Evolutionary conservation across 108 stramenopile genomes (phyloP).

Genomic region (Licmophora abbreviata): DNA sequence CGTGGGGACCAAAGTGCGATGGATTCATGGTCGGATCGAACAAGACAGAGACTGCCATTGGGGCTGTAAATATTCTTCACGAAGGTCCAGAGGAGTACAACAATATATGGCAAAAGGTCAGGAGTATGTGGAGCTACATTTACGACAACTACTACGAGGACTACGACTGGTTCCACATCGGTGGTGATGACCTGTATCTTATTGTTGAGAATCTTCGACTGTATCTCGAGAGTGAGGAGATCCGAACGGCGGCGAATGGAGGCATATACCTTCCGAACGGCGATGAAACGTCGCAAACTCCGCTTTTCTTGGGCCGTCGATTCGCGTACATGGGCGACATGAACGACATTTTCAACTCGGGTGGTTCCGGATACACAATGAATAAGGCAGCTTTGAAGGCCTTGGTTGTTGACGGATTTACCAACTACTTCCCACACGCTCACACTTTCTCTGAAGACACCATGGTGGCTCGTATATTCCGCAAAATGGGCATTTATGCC

Average conservation of each 20-base stretch:
- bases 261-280: constrained; percentile 71
- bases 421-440: constrained; percentile 67
- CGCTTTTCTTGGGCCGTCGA: constrained; percentile 82
- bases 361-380: constrained; percentile 92
- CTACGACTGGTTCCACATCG: constrained; percentile 48
- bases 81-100: constrained; percentile 92
- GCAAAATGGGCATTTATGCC: constrained; percentile 54
- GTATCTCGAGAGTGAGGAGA: constrained; percentile 81
- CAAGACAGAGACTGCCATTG: constrained; percentile 59
- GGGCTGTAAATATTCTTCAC: constrained; percentile 84
- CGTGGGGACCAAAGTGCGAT: constrained; percentile 89
- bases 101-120: constrained; percentile 98
- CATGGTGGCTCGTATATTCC: constrained; percentile 73
- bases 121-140: constrained; percentile 93
- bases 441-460: constrained; percentile 86
- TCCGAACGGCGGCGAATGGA: constrained; percentile 73
- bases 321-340: constrained; percentile 69
- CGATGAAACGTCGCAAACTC: constrained; percentile 58
- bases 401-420: constrained; percentile 60
- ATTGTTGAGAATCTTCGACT: constrained; percentile 87
- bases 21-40: constrained; percentile 94
- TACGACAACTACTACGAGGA: constrained; percentile 87
- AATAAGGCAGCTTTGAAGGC: constrained; percentile 85
- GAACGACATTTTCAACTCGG: constrained; percentile 86
- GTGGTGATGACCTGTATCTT: constrained; percentile 89